Percentiles rank a stretch among this genome's conserved stretches.
These are phyloP conservation scores for Eutrema heterophyllum DNA, from an alignment of 345 rosid genomes.

Conservation along the genomic window DNA sequence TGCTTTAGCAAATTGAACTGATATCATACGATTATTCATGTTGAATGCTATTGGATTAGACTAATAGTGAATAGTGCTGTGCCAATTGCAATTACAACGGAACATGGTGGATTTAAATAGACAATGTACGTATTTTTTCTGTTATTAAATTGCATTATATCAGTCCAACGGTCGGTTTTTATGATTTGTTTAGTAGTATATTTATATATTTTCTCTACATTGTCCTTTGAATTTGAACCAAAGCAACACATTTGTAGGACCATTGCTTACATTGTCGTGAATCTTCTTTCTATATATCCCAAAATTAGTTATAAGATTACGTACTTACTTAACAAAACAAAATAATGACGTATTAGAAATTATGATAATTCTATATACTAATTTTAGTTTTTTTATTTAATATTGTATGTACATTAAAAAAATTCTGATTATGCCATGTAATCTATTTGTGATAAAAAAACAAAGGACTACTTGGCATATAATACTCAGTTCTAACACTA, in stretches of 20 bases:
- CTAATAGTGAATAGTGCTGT: neutral
- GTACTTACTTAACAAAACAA: no score
- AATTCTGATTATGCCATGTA: no score
- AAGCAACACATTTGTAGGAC: constrained; percentile 15
- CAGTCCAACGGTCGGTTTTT: constrained; percentile 21
- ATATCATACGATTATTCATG: neutral
- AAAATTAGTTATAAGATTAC: no score
- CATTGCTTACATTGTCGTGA: neutral
- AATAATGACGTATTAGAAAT: no score
- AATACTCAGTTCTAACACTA: neutral
- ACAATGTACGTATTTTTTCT: neutral
- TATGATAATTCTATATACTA: no score
- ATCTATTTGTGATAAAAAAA: no score
- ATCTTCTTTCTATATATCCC: neutral
- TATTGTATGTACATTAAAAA: no score
- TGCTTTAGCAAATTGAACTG: neutral
- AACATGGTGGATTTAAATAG: neutral
- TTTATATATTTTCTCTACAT: neutral
- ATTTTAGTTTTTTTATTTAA: no score
- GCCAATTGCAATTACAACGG: neutral
- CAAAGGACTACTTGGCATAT: neutral
- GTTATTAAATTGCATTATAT: constrained; percentile 8
- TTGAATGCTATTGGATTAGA: neutral
- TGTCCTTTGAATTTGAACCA: constrained; percentile 15
- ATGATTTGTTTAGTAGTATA: neutral